Evolutionary conservation across 139 green algal species (phyloP), one percentile per base, ranked within the genome.

Genomic region (Chlorella ohadii): DNA sequence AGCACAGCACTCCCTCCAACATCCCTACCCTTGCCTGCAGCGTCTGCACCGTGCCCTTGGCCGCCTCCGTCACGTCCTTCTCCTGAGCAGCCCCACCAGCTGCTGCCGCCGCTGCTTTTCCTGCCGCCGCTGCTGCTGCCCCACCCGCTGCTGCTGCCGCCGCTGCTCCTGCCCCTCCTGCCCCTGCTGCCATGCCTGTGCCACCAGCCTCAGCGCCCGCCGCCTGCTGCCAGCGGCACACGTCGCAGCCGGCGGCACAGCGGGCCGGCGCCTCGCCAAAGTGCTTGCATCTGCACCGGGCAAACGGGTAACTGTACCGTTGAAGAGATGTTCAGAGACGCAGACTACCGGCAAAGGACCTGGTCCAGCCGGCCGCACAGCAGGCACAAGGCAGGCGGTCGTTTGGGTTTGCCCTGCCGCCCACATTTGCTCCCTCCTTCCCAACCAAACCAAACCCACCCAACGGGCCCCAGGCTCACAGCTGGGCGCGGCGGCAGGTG

Each of bases 211-310:
- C 72, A 3, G 4, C 28, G 72, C 20, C 9, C 1, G 4, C 27
- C 39, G 23, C 64, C n/a, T 38, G 77, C 78, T 61, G 25, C 27
- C 72, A 28, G 12, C 56, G 27, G 78, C 78, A 84, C 47, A 51
- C 63, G 75, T 93, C 91, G 72, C 91, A 95, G 83, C 89, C 92
- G 83, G 59, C 70, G 56, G 51, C 70, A 82, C 93, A 96, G 0
- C 73, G 77, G 2, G 90, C 67, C 0, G 92, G 87, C 22, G 87
- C 70, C 86, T 96, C 93, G 1, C 67, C 89, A 88, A 96, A 96
- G 84, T 96, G 92, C n/a, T 84, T 82, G 81, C 68, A 59, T 13
- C 51, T 59, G 51, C 51, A 51, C 44, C 44, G 44, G 44, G 44
- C 44, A 51, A 51, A 51, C n/a, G n/a, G n/a, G n/a, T n/a, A n/a